A percentile compares a stretch with the other conserved stretches of the same genome.
phyloP scores from a whole-genome alignment of 75 land plant species.

The Sequoia sempervirens region DNA sequence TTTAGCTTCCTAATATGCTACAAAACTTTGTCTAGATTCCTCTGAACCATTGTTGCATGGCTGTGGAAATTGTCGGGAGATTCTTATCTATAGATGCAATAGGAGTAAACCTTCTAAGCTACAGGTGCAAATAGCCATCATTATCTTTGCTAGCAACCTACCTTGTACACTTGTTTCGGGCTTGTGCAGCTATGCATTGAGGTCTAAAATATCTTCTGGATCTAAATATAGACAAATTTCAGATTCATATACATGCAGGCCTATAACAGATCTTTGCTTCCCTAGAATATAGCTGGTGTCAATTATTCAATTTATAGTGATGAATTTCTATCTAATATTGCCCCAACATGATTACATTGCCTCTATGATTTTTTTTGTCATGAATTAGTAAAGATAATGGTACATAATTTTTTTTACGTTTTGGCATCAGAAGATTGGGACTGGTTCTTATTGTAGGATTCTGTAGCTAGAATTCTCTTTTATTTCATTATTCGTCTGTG shows the following conservation, averaged over 20 bases:
- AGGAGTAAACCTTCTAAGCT: background rate
- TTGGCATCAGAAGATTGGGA: background rate
- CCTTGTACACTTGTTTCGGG: background rate
- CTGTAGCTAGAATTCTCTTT: background rate
- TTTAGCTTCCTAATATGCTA: background rate
- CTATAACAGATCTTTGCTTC: background rate
- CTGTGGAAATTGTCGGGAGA: background rate
- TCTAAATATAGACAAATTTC: background rate
- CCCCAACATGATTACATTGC: background rate
- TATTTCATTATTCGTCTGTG: background rate
- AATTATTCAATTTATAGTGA: background rate
- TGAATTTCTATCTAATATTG: background rate
- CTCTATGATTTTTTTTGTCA: too few relatives aligned
- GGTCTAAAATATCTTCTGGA: background rate
- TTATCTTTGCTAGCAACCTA: background rate
- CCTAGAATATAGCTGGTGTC: background rate
- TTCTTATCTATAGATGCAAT: too few relatives aligned
- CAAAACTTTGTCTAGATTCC: background rate
- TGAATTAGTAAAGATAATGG: background rate
- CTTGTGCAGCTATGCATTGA: background rate
- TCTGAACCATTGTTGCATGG: background rate
- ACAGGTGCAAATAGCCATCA: background rate
- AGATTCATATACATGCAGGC: background rate
- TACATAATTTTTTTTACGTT: background rate
- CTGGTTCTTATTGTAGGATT: background rate